These are phyloP conservation scores for Starmerella riodocensis DNA, from an alignment of 805 yeast species.

Conservation along the genomic window DNA sequence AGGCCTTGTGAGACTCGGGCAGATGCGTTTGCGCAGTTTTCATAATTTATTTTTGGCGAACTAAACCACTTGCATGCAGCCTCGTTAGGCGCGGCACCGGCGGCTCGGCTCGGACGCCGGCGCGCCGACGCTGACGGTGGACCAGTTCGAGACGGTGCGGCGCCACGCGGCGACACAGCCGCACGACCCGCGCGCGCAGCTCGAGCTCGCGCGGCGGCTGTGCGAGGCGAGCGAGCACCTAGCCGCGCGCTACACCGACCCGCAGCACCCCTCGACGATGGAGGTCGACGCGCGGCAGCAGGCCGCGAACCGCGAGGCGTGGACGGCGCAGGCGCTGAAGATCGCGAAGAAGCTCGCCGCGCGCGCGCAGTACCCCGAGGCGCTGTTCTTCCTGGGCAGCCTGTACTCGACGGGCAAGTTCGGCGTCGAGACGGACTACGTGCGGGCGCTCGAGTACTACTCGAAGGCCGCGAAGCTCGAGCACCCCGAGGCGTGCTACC, in stretches of 20 bases:
- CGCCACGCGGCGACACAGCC: conserved; percentile 25
- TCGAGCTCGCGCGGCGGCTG: conserved; percentile 48
- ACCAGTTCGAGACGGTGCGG: conserved; percentile 24
- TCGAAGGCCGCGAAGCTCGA: conserved; percentile 44
- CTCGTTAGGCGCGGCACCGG: conserved; percentile 1
- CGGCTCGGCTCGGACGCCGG: conserved; percentile 4
- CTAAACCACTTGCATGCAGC: not conserved
- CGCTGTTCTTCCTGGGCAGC: conserved; percentile 48
- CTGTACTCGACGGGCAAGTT: conserved; percentile 40
- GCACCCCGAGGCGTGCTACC: conserved; percentile 49
- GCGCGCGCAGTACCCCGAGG: conserved; percentile 36
- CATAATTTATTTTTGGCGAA: too few relatives aligned
- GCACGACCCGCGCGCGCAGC: conserved; percentile 38
- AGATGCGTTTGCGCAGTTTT: too few relatives aligned
- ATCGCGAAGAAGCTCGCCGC: conserved; percentile 44
- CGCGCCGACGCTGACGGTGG: conserved; percentile 19
- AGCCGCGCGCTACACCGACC: conserved; percentile 28
- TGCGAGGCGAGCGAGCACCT: conserved; percentile 34
- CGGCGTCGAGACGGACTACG: conserved; percentile 43
- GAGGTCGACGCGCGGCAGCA: conserved; percentile 34
- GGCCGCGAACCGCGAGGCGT: conserved; percentile 40
- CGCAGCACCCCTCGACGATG: conserved; percentile 30
- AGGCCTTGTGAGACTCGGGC: too few relatives aligned
- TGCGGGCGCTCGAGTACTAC: conserved; percentile 49
- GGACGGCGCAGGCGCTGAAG: conserved; percentile 45